These are phyloP conservation scores for Austroboletus festivus DNA, from an alignment of 768 basidiomycete genomes.

Conservation along the genomic window DNA sequence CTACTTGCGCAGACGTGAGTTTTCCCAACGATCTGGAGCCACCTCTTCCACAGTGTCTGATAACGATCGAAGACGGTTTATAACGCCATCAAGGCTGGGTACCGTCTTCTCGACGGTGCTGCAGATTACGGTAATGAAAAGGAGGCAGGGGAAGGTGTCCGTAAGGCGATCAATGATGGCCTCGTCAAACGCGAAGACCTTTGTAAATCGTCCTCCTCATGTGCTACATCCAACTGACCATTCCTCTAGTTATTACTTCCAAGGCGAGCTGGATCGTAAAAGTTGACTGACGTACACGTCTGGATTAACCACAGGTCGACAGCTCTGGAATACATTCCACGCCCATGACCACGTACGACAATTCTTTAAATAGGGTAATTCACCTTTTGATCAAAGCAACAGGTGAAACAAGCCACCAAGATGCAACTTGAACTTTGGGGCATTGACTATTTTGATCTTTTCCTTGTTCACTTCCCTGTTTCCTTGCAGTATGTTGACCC, in stretches of 20 bases:
- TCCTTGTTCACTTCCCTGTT: slow-evolving; percentile 84
- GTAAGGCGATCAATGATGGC: slow-evolving; percentile 74
- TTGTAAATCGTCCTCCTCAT: slow-evolving; percentile 39
- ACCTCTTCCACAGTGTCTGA: slow-evolving; percentile 4
- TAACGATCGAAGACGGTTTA: slow-evolving; percentile 59
- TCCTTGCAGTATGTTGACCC: slow-evolving; percentile 80
- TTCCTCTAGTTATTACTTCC: slow-evolving; percentile 67
- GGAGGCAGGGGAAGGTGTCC: slow-evolving; percentile 76
- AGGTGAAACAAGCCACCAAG: slow-evolving; percentile 55
- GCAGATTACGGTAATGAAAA: slow-evolving; percentile 90
- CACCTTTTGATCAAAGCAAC: not conserved
- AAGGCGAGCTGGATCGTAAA: slow-evolving; percentile 47
- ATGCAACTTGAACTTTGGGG: slow-evolving; percentile 80
- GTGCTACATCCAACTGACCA: slow-evolving; percentile 1
- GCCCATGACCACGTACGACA: slow-evolving; percentile 64
- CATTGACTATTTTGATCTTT: slow-evolving; percentile 79
- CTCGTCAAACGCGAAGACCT: slow-evolving; percentile 86
- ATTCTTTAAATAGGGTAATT: not conserved
- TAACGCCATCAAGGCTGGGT: slow-evolving; percentile 81
- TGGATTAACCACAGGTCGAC: slow-evolving; percentile 8
- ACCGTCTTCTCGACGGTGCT: slow-evolving; percentile 84
- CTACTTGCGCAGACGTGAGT: slow-evolving; percentile 57
- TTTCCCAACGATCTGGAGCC: not conserved
- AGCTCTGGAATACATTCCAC: slow-evolving; percentile 92
- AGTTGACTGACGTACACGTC: not conserved